A percentile compares a stretch with the other conserved stretches of the same genome.
Evolutionary conservation across 805 yeast species (phyloP).

Genomic region (Suhomyces vadensis): DNA sequence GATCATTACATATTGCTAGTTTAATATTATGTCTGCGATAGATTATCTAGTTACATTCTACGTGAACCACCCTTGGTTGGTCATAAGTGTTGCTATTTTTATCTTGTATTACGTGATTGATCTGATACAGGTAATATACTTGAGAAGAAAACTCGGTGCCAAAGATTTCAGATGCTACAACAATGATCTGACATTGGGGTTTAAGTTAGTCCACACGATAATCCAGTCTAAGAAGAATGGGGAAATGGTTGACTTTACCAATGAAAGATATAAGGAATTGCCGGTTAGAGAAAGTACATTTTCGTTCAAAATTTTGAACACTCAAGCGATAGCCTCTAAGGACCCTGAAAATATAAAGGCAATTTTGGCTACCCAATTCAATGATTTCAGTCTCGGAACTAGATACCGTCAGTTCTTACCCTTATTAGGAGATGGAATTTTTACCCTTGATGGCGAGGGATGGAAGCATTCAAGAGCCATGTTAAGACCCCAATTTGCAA

Average conservation of each 20-base stretch:
- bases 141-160: constrained; percentile 11
- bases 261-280: constrained; percentile 14
- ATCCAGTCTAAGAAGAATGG: constrained; percentile 20
- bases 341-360: constrained; percentile 47
- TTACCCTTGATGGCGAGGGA: constrained; percentile 43
- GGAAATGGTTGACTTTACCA: constrained; percentile 17
- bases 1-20: not conserved
- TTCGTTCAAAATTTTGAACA: constrained; percentile 16
- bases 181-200: constrained; percentile 17
- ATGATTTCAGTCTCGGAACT: constrained; percentile 40
- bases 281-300: constrained; percentile 18
- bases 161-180: constrained; percentile 5
- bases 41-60: not conserved
- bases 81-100: not conserved
- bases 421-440: constrained; percentile 44
- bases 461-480: constrained; percentile 46
- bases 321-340: constrained; percentile 23
- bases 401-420: constrained; percentile 41
- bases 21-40: not conserved
- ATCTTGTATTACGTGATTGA: not conserved
- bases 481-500: constrained; percentile 47
- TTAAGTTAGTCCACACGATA: constrained; percentile 14
- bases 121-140: not conserved
- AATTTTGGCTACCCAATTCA: constrained; percentile 43
- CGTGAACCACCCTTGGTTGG: not conserved